Conservation (phyloP, 208 protist genomes). For the Phytomonas francai region DNA sequence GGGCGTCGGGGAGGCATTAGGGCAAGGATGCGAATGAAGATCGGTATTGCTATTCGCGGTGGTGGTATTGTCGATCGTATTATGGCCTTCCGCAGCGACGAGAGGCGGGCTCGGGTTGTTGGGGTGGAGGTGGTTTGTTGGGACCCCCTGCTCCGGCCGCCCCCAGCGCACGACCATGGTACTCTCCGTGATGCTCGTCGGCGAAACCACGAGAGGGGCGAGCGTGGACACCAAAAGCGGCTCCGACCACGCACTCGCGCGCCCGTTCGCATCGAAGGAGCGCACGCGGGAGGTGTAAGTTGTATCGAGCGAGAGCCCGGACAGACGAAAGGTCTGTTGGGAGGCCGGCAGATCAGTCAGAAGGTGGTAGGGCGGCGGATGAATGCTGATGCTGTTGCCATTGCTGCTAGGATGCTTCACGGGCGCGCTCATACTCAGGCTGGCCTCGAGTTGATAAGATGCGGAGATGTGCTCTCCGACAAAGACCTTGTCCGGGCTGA, state of each 20-base stretch:
- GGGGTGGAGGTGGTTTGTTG: conserved; percentile 19
- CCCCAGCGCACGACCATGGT: conserved; percentile 62
- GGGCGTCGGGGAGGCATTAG: neutral
- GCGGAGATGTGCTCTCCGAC: neutral
- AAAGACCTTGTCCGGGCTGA: conserved; percentile 7
- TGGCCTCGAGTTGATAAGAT: neutral
- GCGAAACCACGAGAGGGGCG: conserved; percentile 38
- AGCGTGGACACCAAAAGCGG: conserved; percentile 56
- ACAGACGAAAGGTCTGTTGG: conserved; percentile 32
- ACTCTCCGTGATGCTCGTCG: conserved; percentile 67
- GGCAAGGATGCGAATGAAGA: neutral
- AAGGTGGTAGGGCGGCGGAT: conserved; percentile 1
- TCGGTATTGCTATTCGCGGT: neutral
- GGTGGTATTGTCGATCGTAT: conserved; percentile 1
- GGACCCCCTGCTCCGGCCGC: conserved; percentile 46
- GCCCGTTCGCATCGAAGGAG: conserved; percentile 45
- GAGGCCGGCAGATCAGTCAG: conserved; percentile 25
- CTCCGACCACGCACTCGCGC: conserved; percentile 60
- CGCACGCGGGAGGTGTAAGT: conserved; percentile 53
- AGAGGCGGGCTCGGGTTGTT: neutral
- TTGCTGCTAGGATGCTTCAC: neutral
- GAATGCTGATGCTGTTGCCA: neutral
- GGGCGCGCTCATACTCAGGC: conserved; percentile 4
- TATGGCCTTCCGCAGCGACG: neutral
- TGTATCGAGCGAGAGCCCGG: conserved; percentile 42